Evolutionary conservation across 345 rosid species (phyloP).

Genomic region (Sapria himalayana): DNA sequence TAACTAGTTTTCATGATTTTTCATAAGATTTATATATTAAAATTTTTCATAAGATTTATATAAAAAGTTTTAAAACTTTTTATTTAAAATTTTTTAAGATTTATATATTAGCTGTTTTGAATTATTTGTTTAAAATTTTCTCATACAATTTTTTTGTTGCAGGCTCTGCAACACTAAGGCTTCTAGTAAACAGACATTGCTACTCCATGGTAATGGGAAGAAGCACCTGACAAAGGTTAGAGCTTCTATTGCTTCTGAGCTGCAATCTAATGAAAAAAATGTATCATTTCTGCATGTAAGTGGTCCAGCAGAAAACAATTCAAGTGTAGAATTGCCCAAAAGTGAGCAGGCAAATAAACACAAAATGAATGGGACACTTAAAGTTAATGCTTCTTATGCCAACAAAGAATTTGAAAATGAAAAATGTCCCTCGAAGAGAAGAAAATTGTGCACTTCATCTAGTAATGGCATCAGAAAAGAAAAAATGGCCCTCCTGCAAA

Average conservation of each 20-base stretch:
- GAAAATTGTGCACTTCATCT: too few species aligned
- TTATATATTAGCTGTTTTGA: too few species aligned
- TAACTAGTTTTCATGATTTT: too few species aligned
- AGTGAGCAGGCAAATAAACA: slow-evolving; percentile 13
- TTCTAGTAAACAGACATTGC: slow-evolving; percentile 60
- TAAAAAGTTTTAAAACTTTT: too few species aligned
- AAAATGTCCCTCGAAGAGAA: slow-evolving; percentile 16
- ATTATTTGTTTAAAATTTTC: too few species aligned
- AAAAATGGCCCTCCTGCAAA: too few species aligned
- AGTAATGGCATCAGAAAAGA: too few species aligned
- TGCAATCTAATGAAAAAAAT: slow-evolving; percentile 22
- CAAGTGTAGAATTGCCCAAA: slow-evolving; percentile 11
- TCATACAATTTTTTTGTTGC: slow-evolving; percentile 9
- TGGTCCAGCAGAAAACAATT: slow-evolving; percentile 13
- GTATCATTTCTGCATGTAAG: slow-evolving; percentile 16
- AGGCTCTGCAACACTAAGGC: slow-evolving; percentile 79
- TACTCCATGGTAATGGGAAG: slow-evolving; percentile 90
- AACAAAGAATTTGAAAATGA: slow-evolving; percentile 14
- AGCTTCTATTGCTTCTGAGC: slow-evolving; percentile 41
- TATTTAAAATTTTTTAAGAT: too few species aligned
- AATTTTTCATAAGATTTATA: too few species aligned
- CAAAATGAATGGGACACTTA: slow-evolving; percentile 12
- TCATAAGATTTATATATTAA: too few species aligned
- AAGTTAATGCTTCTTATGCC: slow-evolving; percentile 5
- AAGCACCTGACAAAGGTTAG: slow-evolving; percentile 66